Conservation (phyloP, 208 protist species). For the Trypanosoma caninum region DNA sequence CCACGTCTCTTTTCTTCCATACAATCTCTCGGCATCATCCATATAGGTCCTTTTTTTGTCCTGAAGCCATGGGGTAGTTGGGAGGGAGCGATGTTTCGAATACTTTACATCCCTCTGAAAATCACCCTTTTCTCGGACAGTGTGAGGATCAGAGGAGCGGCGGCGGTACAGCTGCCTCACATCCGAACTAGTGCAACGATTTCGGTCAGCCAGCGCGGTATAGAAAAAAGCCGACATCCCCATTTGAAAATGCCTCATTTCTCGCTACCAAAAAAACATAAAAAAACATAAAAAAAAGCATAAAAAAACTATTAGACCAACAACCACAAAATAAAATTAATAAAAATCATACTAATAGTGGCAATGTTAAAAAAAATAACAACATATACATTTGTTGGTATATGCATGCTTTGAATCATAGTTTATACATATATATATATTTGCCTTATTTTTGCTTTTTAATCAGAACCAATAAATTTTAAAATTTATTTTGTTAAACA, state of each 20-base stretch:
- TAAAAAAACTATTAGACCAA: constrained; percentile 11
- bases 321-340: constrained; percentile 1
- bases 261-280: no score
- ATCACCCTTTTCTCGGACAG: constrained; percentile 54
- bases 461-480: no score
- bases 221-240: neutral
- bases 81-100: constrained; percentile 59
- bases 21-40: constrained; percentile 86
- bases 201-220: neutral
- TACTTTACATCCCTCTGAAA: constrained; percentile 84
- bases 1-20: constrained; percentile 86
- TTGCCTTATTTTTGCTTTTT: neutral
- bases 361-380: neutral
- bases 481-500: neutral
- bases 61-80: constrained; percentile 71
- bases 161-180: constrained; percentile 38
- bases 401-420: neutral
- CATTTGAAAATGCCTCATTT: constrained; percentile 14
- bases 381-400: neutral
- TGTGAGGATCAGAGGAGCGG: constrained; percentile 74
- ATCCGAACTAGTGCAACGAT: constrained; percentile 1
- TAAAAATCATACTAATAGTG: no score
- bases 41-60: constrained; percentile 73
- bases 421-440: neutral
- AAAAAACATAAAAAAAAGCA: constrained; percentile 6